Percentiles rank a stretch among this genome's conserved stretches.
Evolutionary conservation across 805 yeast species (phyloP).

Genomic region (Kuraishia floccosa): DNA sequence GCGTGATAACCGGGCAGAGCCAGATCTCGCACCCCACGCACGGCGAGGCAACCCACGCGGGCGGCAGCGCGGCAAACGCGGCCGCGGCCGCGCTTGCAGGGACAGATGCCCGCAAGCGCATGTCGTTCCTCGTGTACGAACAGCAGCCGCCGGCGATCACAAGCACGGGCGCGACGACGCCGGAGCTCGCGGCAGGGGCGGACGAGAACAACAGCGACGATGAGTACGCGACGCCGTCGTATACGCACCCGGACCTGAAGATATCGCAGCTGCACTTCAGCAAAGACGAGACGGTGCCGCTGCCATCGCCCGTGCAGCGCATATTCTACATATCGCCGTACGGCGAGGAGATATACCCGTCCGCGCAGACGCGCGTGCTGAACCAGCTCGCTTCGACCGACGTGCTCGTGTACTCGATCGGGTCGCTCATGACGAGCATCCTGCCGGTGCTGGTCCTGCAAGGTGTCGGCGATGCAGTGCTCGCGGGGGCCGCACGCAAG

Average conservation of each 20-base stretch:
- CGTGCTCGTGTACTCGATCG: constrained; percentile 65
- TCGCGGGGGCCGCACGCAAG: constrained; percentile 5
- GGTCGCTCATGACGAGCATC: constrained; percentile 81
- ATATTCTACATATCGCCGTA: constrained; percentile 77
- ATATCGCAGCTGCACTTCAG: constrained; percentile 67
- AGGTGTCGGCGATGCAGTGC: constrained; percentile 61
- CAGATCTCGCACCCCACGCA: constrained; percentile 82
- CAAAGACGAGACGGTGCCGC: constrained; percentile 45
- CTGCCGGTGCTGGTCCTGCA: constrained; percentile 66
- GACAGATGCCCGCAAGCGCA: neutral
- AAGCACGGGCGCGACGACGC: neutral
- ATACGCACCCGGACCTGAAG: constrained; percentile 68
- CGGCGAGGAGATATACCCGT: constrained; percentile 78
- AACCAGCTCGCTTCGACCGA: constrained; percentile 37
- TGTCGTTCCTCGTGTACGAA: neutral
- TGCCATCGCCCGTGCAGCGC: constrained; percentile 64
- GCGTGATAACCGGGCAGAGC: constrained; percentile 77
- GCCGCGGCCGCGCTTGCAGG: constrained; percentile 7
- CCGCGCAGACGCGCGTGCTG: constrained; percentile 53
- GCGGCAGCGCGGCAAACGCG: too few species aligned
- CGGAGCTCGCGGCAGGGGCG: constrained; percentile 2
- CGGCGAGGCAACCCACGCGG: too few species aligned
- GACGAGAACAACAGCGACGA: constrained; percentile 22
- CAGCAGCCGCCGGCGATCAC: neutral
- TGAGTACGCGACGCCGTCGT: constrained; percentile 56